Evolutionary conservation across 495 filamentous ascomycete genomes (phyloP).

Genomic region (Physcia stellaris): DNA sequence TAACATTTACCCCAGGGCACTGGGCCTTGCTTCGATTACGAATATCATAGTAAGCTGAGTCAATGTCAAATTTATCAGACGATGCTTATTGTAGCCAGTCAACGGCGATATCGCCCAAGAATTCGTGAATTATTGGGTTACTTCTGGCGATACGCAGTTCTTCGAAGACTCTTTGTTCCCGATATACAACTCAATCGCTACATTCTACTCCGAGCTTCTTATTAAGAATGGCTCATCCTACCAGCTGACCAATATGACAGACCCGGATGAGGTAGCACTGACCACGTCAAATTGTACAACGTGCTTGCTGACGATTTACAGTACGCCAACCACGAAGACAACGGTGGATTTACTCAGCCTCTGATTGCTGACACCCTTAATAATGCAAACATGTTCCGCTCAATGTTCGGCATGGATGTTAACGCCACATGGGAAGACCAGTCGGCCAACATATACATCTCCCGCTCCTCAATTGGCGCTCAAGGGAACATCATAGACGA

Average conservation of each 20-base stretch:
- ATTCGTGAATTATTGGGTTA: constrained; percentile 45
- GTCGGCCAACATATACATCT: constrained; percentile 36
- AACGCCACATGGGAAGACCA: constrained; percentile 40
- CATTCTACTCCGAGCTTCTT: constrained; percentile 41
- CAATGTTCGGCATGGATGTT: constrained; percentile 36
- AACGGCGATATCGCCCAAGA: constrained; percentile 63
- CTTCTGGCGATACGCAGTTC: constrained; percentile 40
- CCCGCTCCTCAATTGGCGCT: constrained; percentile 27
- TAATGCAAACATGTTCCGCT: constrained; percentile 42
- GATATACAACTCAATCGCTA: constrained; percentile 44
- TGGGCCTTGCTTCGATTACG: constrained; percentile 50
- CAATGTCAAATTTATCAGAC: too few species aligned
- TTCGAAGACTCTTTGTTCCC: constrained; percentile 42
- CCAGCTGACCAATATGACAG: constrained; percentile 57
- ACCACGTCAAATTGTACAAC: too few species aligned
- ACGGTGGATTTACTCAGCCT: constrained; percentile 61
- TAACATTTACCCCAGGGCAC: too few species aligned
- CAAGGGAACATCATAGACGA: constrained; percentile 56
- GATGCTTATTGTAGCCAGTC: too few species aligned
- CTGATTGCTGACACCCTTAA: constrained; percentile 44
- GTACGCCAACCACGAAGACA: constrained; percentile 58
- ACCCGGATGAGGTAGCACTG: constrained; percentile 65
- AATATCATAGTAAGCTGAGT: constrained; percentile 23
- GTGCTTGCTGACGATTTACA: too few species aligned
- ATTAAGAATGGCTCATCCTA: constrained; percentile 38